Percentiles rank a stretch among this genome's conserved stretches.
Conservation (phyloP, 805 yeast genomes). For the Nematodospora valgi region DNA sequence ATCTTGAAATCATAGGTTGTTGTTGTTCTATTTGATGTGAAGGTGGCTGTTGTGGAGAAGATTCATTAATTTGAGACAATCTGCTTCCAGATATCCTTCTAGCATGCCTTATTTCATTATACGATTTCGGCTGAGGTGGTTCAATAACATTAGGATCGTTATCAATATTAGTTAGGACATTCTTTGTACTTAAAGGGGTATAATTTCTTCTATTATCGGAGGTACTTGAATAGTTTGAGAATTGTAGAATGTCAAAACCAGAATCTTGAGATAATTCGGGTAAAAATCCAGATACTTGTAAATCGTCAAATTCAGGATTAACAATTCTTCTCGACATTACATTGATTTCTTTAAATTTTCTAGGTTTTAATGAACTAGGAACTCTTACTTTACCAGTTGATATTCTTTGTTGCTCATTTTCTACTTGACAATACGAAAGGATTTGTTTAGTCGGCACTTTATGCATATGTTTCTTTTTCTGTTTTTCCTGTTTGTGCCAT, state of each 20-base stretch:
- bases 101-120: constrained; percentile 4
- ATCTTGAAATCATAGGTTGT: constrained; percentile 19
- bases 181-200: constrained; percentile 26
- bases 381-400: constrained; percentile 12
- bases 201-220: constrained; percentile 18
- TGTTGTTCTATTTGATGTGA: constrained; percentile 1
- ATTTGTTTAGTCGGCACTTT: constrained; percentile 10
- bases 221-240: constrained; percentile 18
- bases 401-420: constrained; percentile 7
- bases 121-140: constrained; percentile 12
- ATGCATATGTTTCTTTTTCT: constrained; percentile 11
- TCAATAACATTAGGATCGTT: constrained; percentile 15
- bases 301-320: constrained; percentile 40
- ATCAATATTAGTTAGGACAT: constrained; percentile 24
- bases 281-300: constrained; percentile 38
- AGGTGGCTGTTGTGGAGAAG: constrained; percentile 1
- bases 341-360: constrained; percentile 38
- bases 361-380: constrained; percentile 25
- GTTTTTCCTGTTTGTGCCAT: constrained; percentile 39
- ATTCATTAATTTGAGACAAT: too few relatives aligned
- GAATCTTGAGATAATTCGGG: constrained; percentile 49
- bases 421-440: constrained; percentile 1
- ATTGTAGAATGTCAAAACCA: constrained; percentile 42
- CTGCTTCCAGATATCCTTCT: constrained; percentile 4
- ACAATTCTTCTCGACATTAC: constrained; percentile 41